phyloP scores from a whole-genome alignment of 768 basidiomycete species.

The Filobasidium floriforme region DNA sequence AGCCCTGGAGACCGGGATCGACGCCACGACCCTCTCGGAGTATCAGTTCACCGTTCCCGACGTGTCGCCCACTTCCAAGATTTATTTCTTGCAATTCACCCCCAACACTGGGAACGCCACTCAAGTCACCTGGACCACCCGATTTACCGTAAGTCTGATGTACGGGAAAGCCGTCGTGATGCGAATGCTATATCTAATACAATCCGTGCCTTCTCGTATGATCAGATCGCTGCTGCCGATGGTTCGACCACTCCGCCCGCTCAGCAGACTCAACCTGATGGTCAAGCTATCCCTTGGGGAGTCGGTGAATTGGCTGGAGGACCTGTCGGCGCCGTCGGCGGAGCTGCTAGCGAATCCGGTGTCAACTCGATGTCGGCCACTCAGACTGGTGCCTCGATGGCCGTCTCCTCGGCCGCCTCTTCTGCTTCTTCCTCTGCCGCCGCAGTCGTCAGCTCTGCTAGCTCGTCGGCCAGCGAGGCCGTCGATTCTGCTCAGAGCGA shows the following conservation, averaged over 20 bases:
- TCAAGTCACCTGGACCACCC: conserved; percentile 37
- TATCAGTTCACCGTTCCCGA: conserved; percentile 29
- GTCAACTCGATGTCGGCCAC: conserved; percentile 10
- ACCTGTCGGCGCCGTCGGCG: conserved; percentile 13
- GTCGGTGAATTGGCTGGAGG: conserved; percentile 18
- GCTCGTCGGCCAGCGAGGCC: conserved; percentile 20
- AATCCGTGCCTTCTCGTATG: neutral
- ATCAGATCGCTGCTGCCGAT: conserved; percentile 39
- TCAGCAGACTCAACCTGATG: conserved; percentile 34
- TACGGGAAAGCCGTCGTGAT: neutral
- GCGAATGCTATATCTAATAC: neutral
- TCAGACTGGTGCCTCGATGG: neutral
- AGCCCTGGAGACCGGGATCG: conserved; percentile 30
- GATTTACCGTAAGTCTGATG: conserved; percentile 38
- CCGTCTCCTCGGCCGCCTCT: conserved; percentile 19
- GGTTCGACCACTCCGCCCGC: conserved; percentile 34
- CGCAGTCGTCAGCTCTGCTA: neutral
- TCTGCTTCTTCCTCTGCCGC: conserved; percentile 9
- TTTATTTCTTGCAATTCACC: conserved; percentile 44
- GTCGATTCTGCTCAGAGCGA: conserved; percentile 15
- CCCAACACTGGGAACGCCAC: conserved; percentile 26
- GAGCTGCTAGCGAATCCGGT: conserved; percentile 20
- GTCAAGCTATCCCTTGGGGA: conserved; percentile 38
- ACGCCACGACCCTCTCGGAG: conserved; percentile 4
- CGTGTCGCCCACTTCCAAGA: conserved; percentile 37